Percentiles rank a stretch among this genome's conserved stretches.
Evolutionary conservation across 345 rosid species (phyloP).

Genomic region (Gossypium stocksii): DNA sequence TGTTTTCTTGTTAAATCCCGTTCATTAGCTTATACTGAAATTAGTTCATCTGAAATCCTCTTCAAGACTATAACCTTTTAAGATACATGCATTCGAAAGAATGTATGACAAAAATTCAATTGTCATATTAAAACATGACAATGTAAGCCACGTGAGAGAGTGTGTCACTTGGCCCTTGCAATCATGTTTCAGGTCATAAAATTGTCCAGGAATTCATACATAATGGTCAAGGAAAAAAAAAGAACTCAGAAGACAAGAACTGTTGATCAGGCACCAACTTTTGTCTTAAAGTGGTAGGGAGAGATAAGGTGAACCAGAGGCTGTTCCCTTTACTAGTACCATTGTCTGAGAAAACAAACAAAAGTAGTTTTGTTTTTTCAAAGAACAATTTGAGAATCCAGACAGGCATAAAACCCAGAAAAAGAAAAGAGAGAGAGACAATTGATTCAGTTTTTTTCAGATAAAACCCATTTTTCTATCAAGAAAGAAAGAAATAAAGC

Average conservation of each 20-base stretch:
- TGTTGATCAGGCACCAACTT: slow-evolving; percentile 19
- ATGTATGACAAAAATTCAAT: background rate
- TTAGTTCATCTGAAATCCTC: background rate
- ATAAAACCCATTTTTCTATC: background rate
- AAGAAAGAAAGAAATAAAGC: slow-evolving; percentile 10
- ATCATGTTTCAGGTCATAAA: slow-evolving; percentile 22
- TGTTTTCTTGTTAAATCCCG: background rate
- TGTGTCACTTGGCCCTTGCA: slow-evolving; percentile 28
- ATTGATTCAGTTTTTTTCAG: slow-evolving; percentile 13
- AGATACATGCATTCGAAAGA: background rate
- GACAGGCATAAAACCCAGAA: slow-evolving; percentile 17
- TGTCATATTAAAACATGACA: background rate
- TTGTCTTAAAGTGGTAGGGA: slow-evolving; percentile 35
- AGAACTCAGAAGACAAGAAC: slow-evolving; percentile 13
- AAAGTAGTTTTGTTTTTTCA: slow-evolving; percentile 18
- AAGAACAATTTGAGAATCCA: slow-evolving; percentile 19
- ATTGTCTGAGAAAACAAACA: slow-evolving; percentile 35
- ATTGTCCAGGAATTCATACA: slow-evolving; percentile 31
- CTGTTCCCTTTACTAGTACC: slow-evolving; percentile 21
- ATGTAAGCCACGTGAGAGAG: slow-evolving; percentile 8
- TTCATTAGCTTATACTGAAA: background rate
- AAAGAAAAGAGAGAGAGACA: slow-evolving; percentile 16
- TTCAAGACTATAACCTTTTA: background rate
- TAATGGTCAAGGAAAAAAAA: slow-evolving; percentile 5
- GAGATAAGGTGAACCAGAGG: slow-evolving; percentile 42